Evolutionary conservation across 345 rosid genomes (phyloP), one percentile per base, ranked within the genome.

Genomic region (Melastoma malabathricum): DNA sequence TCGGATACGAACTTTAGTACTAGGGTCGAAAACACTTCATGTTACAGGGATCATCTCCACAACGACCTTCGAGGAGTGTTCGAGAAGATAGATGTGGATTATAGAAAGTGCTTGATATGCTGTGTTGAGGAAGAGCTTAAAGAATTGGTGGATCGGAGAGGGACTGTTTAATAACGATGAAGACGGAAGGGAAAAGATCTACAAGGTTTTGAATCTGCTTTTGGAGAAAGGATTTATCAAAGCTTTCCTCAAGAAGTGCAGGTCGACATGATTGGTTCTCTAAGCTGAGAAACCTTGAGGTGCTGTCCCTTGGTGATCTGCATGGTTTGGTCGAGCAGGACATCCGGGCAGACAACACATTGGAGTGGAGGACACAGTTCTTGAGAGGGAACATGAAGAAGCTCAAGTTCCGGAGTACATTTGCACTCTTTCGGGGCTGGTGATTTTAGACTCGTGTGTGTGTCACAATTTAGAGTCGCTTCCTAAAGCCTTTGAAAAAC

Each of bases 131-230:
- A 68, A 62, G 57, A 46, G 58, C 56, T 10, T 58, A 6, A 48
- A 39, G 20, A 46, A 59, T 34, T 62, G 72, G 72, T 62, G 67
- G 72, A 13, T 62, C 44, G 92, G 78, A 25, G 82, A 83, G 64
- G 59, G 61, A 10, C 29, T 79, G 48, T 46, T 70, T 22, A 0
- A 0, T 1, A 31, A 13, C 6, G 31, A 10, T 9, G 12, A 6
- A 12, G 48, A 16, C 15, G 34, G 41, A 8, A 39, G 27, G 0
- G 48, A 22, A 43, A 47, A 0, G 44, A 27, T 44, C 27, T 20
- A 43, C 18, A 44, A 44, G 58, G 47, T 18, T 27, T 9, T 48
- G 14, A 31, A 31, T 31, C 38, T 5, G 38, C 18, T 50, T 18
- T 0, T 34, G 18, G 7, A 18, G n/a, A 56, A 14, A 51, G 59